A percentile compares a stretch with the other conserved stretches of the same genome.
Evolutionary conservation across 495 filamentous ascomycete species (phyloP).

Genomic region (Annulohypoxylon maeteangense): DNA sequence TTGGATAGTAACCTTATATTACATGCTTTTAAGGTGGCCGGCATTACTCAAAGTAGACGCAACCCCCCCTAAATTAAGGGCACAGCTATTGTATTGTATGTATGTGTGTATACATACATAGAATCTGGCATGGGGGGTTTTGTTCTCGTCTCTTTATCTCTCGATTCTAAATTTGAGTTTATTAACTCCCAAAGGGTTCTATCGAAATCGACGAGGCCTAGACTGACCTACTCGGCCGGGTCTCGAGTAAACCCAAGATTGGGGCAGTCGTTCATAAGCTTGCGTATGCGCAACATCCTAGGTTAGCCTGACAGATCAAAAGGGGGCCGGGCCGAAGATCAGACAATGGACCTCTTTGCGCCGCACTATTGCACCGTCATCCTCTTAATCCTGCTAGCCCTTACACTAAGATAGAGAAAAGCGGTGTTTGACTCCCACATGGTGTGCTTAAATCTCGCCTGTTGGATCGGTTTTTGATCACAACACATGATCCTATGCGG

Average conservation of each 20-base stretch:
- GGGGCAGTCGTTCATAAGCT: slow-evolving; percentile 29
- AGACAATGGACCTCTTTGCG: slow-evolving; percentile 35
- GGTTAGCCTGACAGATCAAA: slow-evolving; percentile 35
- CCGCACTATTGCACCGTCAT: slow-evolving; percentile 40
- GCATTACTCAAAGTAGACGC: slow-evolving; percentile 34
- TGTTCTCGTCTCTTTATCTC: slow-evolving; percentile 1
- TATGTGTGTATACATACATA: background rate
- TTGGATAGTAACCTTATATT: slow-evolving; percentile 35
- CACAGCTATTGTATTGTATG: background rate
- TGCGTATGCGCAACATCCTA: slow-evolving; percentile 41
- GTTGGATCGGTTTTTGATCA: slow-evolving; percentile 10
- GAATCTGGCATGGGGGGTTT: slow-evolving; percentile 21
- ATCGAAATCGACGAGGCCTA: slow-evolving; percentile 15
- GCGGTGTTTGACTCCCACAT: slow-evolving; percentile 22
- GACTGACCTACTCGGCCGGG: slow-evolving; percentile 16
- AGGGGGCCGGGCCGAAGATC: slow-evolving; percentile 42
- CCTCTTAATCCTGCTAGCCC: slow-evolving; percentile 30
- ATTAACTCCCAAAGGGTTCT: slow-evolving; percentile 12
- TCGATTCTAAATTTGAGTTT: slow-evolving; percentile 1
- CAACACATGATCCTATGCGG: slow-evolving; percentile 40
- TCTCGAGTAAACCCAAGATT: slow-evolving; percentile 28
- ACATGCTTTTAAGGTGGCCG: slow-evolving; percentile 30
- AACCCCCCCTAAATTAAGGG: slow-evolving; percentile 33
- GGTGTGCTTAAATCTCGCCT: background rate
- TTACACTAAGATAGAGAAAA: slow-evolving; percentile 14